A percentile compares a stretch with the other conserved stretches of the same genome.
phyloP scores from a whole-genome alignment of 2,329 filamentous ascomycete genomes.

The Botrytis elliptica region DNA sequence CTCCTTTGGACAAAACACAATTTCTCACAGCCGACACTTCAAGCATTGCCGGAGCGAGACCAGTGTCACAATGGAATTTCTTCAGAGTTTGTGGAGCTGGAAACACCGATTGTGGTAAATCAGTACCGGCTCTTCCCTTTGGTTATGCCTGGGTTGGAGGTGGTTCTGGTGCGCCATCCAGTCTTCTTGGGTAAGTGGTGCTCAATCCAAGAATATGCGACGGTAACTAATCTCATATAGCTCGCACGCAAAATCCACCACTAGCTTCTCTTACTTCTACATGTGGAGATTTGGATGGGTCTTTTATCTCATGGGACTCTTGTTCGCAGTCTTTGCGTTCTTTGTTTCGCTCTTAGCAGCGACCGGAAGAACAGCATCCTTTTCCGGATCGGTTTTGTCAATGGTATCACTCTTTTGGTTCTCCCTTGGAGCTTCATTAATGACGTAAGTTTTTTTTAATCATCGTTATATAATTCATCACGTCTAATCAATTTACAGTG shows the following conservation, averaged over 20 bases:
- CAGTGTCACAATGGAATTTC: conserved; percentile 81
- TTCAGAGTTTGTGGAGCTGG: conserved; percentile 74
- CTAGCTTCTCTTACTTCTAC: conserved; percentile 67
- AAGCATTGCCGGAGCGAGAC: conserved; percentile 65
- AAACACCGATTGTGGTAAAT: conserved; percentile 62
- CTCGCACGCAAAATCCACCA: conserved; percentile 54
- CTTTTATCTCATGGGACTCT: conserved; percentile 79
- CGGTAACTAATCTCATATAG: conserved; percentile 39
- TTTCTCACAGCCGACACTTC: conserved; percentile 80
- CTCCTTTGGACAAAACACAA: conserved; percentile 71
- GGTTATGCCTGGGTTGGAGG: conserved; percentile 68
- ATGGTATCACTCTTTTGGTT: conserved; percentile 67
- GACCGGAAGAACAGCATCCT: conserved; percentile 68
- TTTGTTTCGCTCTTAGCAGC: conserved; percentile 68
- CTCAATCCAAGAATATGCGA: too few species aligned
- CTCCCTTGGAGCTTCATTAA: conserved; percentile 64
- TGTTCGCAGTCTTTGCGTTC: conserved; percentile 71
- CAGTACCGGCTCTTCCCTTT: conserved; percentile 65
- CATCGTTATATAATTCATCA: neutral
- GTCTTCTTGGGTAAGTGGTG: conserved; percentile 51
- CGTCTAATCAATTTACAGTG: conserved; percentile 41
- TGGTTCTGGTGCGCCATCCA: conserved; percentile 49
- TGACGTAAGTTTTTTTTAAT: conserved; percentile 60
- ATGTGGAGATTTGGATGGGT: conserved; percentile 92
- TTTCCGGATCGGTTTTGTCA: conserved; percentile 58